Conservation (phyloP, 2,329 filamentous ascomycete species). For the Scedosporium minutisporum region DNA sequence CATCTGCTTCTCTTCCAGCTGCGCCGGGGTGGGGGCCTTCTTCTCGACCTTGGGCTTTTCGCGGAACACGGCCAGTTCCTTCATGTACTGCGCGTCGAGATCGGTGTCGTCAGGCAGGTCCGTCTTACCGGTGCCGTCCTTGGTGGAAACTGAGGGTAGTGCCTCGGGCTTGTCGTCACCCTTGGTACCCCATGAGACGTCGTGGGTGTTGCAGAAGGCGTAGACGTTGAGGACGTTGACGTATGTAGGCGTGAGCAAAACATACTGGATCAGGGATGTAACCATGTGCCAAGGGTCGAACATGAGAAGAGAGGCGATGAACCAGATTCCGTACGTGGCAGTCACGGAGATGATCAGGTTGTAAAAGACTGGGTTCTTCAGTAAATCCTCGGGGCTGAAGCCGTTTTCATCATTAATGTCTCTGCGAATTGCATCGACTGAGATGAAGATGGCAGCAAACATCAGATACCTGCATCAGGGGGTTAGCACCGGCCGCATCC, state of each 20-base stretch:
- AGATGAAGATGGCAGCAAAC: slow-evolving; percentile 92
- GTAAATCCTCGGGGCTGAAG: slow-evolving; percentile 64
- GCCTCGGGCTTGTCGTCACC: slow-evolving; percentile 94
- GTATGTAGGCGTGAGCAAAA: slow-evolving; percentile 89
- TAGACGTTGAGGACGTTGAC: slow-evolving; percentile 99
- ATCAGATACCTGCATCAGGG: slow-evolving; percentile 59
- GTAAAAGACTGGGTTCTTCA: slow-evolving; percentile 84
- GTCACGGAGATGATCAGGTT: slow-evolving; percentile 86
- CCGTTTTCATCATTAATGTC: slow-evolving; percentile 51
- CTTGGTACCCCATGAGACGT: slow-evolving; percentile 97
- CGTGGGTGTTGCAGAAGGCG: slow-evolving; percentile 96
- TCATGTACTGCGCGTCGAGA: slow-evolving; percentile 88
- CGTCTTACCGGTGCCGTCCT: slow-evolving; percentile 83
- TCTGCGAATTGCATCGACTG: slow-evolving; percentile 70
- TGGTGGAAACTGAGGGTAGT: slow-evolving; percentile 77
- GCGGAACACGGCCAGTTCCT: slow-evolving; percentile 66
- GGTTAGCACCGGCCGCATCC: background rate
- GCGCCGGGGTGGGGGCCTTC: slow-evolving; percentile 42
- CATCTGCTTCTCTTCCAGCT: slow-evolving; percentile 74
- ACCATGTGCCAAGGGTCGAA: slow-evolving; percentile 99
- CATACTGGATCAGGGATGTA: slow-evolving; percentile 89
- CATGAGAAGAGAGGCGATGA: slow-evolving; percentile 85
- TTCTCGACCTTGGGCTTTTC: slow-evolving; percentile 66
- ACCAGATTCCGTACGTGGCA: slow-evolving; percentile 88
- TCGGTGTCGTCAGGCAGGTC: slow-evolving; percentile 93